phyloP scores from a whole-genome alignment of 2,329 filamentous ascomycete genomes.

The Hymenoscyphus salicellus region DNA sequence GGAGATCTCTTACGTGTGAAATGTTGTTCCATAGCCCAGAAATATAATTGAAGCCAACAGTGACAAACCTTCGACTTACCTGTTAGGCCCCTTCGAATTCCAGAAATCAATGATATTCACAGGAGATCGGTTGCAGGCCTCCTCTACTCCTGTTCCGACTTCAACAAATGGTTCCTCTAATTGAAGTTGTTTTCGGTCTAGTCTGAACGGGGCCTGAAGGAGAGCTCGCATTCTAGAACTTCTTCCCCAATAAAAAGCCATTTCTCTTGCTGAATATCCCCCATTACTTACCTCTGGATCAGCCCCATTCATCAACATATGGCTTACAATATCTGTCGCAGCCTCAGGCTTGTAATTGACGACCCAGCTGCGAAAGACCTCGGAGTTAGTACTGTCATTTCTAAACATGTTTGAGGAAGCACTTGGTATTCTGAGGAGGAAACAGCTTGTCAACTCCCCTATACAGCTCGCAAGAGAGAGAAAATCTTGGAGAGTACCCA shows the following conservation, averaged over 20 bases:
- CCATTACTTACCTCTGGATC: background rate
- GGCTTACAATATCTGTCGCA: background rate
- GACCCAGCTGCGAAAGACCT: no score
- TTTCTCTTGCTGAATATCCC: background rate
- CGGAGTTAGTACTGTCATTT: no score
- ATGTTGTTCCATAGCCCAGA: no score
- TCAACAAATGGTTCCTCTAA: background rate
- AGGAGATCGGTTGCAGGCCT: background rate
- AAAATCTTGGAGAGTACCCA: no score
- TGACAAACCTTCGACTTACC: background rate
- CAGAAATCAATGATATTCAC: background rate
- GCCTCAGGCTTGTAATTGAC: background rate
- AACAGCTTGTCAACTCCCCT: no score
- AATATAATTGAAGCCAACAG: background rate
- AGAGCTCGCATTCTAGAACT: background rate
- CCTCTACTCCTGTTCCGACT: background rate
- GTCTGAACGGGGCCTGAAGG: background rate
- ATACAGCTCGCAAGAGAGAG: no score
- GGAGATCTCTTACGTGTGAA: no score
- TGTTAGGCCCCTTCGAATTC: background rate
- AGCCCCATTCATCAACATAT: background rate
- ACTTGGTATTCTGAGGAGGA: no score
- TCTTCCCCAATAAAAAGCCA: background rate
- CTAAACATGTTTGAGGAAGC: no score
- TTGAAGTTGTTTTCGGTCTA: background rate